These are phyloP conservation scores for Lentinula boryana DNA, from an alignment of 768 basidiomycete species.

Conservation along the genomic window DNA sequence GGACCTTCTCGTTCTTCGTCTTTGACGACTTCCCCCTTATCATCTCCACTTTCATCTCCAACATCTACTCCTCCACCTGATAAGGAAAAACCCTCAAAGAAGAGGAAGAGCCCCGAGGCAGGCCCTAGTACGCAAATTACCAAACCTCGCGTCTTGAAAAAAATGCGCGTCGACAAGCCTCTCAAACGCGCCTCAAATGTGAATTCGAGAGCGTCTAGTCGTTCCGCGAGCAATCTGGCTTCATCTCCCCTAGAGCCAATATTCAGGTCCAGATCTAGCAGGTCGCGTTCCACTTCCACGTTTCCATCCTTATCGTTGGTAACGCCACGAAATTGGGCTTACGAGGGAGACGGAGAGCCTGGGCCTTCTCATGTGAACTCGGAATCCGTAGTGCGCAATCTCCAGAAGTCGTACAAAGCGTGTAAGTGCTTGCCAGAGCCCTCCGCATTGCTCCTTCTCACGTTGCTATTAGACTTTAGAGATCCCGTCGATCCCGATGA, in stretches of 20 bases:
- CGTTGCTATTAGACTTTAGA: conserved; percentile 50
- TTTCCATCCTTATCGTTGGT: conserved; percentile 30
- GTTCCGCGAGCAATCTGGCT: conserved; percentile 31
- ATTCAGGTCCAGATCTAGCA: conserved; percentile 43
- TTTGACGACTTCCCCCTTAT: conserved; percentile 1
- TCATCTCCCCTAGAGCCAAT: conserved; percentile 51
- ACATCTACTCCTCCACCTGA: neutral
- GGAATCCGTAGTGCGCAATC: conserved; percentile 52
- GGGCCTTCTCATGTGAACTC: conserved; percentile 54
- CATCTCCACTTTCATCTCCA: conserved; percentile 4
- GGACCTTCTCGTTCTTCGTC: conserved; percentile 2
- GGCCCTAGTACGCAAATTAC: neutral
- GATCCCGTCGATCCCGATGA: conserved; percentile 63
- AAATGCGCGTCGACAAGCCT: conserved; percentile 10
- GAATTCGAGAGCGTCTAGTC: conserved; percentile 32
- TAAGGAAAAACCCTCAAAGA: neutral
- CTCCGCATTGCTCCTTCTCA: neutral
- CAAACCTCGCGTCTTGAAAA: neutral
- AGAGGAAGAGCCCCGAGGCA: conserved; percentile 3
- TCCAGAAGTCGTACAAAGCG: conserved; percentile 64
- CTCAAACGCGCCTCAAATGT: conserved; percentile 28
- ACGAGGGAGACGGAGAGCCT: conserved; percentile 44
- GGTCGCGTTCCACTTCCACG: conserved; percentile 63
- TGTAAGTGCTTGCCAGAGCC: conserved; percentile 38
- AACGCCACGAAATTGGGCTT: conserved; percentile 44